These are phyloP conservation scores for Tolypocladium capitatum DNA, from an alignment of 2,329 filamentous ascomycete genomes.

Conservation along the genomic window DNA sequence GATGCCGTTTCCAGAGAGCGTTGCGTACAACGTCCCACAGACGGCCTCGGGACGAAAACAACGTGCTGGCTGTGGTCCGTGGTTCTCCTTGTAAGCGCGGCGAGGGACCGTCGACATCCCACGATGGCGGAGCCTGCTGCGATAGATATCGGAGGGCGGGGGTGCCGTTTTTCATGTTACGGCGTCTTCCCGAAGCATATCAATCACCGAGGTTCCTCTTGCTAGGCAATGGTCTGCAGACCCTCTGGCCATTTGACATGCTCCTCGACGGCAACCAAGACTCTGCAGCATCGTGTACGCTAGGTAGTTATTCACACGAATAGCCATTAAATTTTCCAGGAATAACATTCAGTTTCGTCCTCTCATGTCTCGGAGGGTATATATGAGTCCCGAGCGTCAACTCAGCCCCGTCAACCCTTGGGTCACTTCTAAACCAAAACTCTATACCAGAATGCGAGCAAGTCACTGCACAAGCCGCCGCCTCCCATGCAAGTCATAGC, in stretches of 20 bases:
- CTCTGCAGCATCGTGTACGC: too few species aligned
- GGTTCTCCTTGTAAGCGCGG: too few species aligned
- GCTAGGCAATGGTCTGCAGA: too few species aligned
- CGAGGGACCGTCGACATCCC: too few species aligned
- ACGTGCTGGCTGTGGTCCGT: too few species aligned
- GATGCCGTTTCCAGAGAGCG: too few species aligned
- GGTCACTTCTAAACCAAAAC: neutral
- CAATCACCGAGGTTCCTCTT: too few species aligned
- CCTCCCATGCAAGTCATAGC: neutral
- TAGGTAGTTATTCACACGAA: too few species aligned
- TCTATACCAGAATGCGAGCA: neutral
- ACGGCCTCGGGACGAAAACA: too few species aligned
- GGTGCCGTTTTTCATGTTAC: neutral
- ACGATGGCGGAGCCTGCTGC: neutral
- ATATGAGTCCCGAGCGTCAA: neutral
- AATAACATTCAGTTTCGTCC: neutral
- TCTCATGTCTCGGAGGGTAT: neutral
- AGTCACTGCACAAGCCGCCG: neutral
- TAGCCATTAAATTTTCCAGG: neutral
- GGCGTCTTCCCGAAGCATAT: neutral
- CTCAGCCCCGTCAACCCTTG: neutral
- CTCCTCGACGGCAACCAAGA: too few species aligned
- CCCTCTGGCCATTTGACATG: too few species aligned
- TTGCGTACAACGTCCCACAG: too few species aligned
- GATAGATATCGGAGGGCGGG: neutral